Evolutionary conservation across 345 rosid species (phyloP).

Genomic region (Viola odorata): DNA sequence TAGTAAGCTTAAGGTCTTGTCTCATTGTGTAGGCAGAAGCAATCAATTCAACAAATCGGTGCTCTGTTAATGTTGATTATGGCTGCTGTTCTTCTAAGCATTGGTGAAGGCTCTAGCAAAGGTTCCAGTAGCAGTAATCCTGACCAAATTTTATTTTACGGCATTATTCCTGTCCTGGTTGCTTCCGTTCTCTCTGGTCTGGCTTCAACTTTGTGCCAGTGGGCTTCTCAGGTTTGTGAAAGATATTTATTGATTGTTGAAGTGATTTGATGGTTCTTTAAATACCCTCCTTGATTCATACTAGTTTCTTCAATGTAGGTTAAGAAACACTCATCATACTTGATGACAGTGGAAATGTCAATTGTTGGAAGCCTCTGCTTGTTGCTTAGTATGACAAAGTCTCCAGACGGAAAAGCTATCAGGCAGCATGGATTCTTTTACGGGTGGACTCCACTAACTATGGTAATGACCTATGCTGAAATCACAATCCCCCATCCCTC

Average conservation of each 20-base stretch:
- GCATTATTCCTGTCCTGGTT: conserved; percentile 85
- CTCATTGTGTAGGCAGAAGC: conserved; percentile 67
- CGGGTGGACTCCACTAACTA: conserved; percentile 88
- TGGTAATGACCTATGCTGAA: conserved; percentile 41
- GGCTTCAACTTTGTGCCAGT: conserved; percentile 91
- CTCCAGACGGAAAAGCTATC: conserved; percentile 98
- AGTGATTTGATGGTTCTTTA: background rate
- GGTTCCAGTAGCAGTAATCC: conserved; percentile 42
- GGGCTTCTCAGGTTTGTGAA: conserved; percentile 81
- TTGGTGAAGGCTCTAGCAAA: conserved; percentile 92
- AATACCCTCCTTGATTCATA: background rate
- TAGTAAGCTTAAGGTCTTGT: background rate
- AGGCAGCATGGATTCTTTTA: conserved; percentile 71
- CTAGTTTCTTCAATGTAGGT: conserved; percentile 44
- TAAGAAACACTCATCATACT: conserved; percentile 86
- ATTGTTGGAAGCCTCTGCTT: conserved; percentile 89
- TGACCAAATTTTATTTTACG: conserved; percentile 69
- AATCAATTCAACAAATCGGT: conserved; percentile 81
- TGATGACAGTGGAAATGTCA: conserved; percentile 98
- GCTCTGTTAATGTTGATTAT: conserved; percentile 77
- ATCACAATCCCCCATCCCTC: background rate
- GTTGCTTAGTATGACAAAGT: conserved; percentile 65
- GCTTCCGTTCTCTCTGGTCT: conserved; percentile 97
- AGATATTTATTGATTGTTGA: background rate
- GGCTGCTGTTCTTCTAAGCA: conserved; percentile 88